phyloP scores from a whole-genome alignment of 176 grass and related monocot species.

The Aegilops tauschii region DNA sequence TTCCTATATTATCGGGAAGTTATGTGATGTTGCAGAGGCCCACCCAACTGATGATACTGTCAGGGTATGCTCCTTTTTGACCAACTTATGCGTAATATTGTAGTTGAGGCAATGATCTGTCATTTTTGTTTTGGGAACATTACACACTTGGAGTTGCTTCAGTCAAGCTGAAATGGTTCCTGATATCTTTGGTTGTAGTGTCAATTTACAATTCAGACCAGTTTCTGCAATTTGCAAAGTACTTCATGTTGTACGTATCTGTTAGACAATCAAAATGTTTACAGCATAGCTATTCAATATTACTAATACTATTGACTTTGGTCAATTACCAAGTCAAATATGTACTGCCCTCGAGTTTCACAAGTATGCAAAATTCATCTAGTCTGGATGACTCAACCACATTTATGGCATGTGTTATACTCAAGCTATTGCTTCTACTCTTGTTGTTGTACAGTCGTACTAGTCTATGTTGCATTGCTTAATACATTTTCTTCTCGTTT shows the following conservation, averaged over 20 bases:
- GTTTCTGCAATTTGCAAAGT: background rate
- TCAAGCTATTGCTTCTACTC: background rate
- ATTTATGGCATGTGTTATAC: background rate
- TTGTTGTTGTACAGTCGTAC: background rate
- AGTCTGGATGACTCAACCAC: background rate
- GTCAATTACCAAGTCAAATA: background rate
- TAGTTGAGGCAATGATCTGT: background rate
- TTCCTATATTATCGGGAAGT: constrained; percentile 89
- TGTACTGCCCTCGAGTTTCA: background rate
- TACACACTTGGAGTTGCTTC: constrained; percentile 9
- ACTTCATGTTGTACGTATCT: background rate
- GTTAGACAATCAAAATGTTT: background rate
- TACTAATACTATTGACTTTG: background rate
- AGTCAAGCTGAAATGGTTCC: constrained; percentile 1
- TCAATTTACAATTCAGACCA: background rate
- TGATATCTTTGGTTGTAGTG: background rate
- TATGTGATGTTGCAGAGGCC: constrained; percentile 95
- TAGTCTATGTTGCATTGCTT: background rate
- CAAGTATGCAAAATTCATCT: constrained; percentile 1
- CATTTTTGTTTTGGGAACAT: constrained; percentile 9
- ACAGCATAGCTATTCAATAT: background rate
- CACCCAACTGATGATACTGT: constrained; percentile 92
- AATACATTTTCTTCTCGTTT: background rate
- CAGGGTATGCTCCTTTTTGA: constrained; percentile 50
- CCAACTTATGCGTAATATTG: background rate